Conservation (phyloP, 2,329 filamentous ascomycete species). For the Nannizziopsis arthrosporioides region DNA sequence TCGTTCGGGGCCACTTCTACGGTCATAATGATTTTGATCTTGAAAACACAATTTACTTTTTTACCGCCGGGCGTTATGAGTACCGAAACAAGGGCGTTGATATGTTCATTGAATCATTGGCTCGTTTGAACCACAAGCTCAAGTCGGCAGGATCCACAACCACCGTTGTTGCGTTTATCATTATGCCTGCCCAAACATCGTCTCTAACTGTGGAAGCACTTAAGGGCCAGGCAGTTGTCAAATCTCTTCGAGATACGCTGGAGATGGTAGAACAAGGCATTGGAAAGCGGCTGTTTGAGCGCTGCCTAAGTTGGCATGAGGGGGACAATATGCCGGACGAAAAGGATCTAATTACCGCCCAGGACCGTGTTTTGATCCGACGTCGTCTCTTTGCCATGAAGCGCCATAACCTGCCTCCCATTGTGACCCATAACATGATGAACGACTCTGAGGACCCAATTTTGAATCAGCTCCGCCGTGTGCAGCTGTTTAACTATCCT, state of each 20-base stretch:
- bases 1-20: conserved; percentile 95
- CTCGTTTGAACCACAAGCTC: conserved; percentile 84
- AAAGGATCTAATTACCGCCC: conserved; percentile 84
- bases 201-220: conserved; percentile 91
- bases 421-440: conserved; percentile 98
- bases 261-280: conserved; percentile 87
- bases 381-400: conserved; percentile 95
- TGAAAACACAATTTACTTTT: conserved; percentile 94
- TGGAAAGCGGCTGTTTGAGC: conserved; percentile 86
- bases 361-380: conserved; percentile 85
- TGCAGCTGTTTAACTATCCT: conserved; percentile 94
- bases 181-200: conserved; percentile 94
- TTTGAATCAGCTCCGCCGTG: conserved; percentile 86
- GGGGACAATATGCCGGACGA: conserved; percentile 88
- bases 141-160: conserved; percentile 77
- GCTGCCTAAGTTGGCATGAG: conserved; percentile 89
- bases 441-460: conserved; percentile 91
- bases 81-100: conserved; percentile 98
- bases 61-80: conserved; percentile 93
- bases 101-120: conserved; percentile 97
- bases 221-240: conserved; percentile 94
- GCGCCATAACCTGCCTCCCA: conserved; percentile 74
- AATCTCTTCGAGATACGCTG: conserved; percentile 84
- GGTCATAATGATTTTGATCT: conserved; percentile 95
- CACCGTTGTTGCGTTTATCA: conserved; percentile 94